These are phyloP conservation scores for Gloeophyllum trabeum DNA, from an alignment of 768 basidiomycete genomes.

Conservation along the genomic window DNA sequence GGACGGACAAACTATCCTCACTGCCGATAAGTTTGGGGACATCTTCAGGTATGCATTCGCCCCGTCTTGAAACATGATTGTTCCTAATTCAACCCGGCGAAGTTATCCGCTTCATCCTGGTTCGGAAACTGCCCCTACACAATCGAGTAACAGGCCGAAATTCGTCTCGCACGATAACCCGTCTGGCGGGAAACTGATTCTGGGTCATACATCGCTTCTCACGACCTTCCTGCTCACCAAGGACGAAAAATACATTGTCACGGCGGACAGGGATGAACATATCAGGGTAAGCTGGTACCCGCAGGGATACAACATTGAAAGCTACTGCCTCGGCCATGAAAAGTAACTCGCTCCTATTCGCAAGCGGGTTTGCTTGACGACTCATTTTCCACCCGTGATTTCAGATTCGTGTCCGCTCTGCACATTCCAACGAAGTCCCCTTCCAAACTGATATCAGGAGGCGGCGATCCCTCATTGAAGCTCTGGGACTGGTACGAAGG, in stretches of 20 bases:
- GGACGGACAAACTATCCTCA: constrained; percentile 55
- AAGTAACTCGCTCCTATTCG: constrained; percentile 36
- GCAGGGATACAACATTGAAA: constrained; percentile 74
- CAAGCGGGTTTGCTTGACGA: background rate
- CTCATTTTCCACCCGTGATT: background rate
- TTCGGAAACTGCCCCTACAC: constrained; percentile 11
- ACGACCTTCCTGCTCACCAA: constrained; percentile 58
- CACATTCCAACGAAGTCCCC: constrained; percentile 46
- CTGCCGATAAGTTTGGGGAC: constrained; percentile 94
- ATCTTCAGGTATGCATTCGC: constrained; percentile 52
- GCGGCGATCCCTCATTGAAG: constrained; percentile 71
- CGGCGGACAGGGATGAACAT: constrained; percentile 93
- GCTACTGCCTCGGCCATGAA: constrained; percentile 75
- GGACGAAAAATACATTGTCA: constrained; percentile 69
- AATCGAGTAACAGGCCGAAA: constrained; percentile 5
- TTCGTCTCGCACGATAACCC: constrained; percentile 56
- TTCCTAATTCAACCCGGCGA: constrained; percentile 2
- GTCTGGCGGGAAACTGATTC: constrained; percentile 55
- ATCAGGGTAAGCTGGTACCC: constrained; percentile 89
- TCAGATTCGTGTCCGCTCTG: constrained; percentile 76
- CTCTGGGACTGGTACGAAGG: constrained; percentile 78
- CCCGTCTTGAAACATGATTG: background rate
- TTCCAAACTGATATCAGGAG: constrained; percentile 64
- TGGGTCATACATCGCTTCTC: constrained; percentile 85
- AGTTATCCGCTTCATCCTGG: constrained; percentile 53